Percentiles rank a stretch among this genome's conserved stretches.
phyloP scores from a whole-genome alignment of 2,329 filamentous ascomycete species.

The Akanthomyces muscarius region DNA sequence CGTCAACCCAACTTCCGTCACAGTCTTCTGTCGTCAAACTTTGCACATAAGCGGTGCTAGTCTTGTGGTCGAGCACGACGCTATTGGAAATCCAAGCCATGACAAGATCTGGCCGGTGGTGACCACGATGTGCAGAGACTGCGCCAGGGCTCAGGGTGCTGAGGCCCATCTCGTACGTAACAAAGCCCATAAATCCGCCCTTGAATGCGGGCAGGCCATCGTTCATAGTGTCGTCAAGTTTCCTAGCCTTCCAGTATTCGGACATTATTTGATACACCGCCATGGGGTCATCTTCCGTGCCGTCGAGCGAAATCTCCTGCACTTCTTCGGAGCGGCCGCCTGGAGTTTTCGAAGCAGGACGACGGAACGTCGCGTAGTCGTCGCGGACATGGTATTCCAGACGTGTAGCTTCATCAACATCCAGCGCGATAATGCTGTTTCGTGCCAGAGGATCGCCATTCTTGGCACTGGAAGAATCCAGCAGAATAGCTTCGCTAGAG shows the following conservation, averaged over 20 bases:
- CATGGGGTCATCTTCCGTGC: slow-evolving; percentile 28
- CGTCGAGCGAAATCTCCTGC: slow-evolving; percentile 26
- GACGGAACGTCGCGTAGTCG: slow-evolving; percentile 31
- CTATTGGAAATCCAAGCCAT: slow-evolving; percentile 74
- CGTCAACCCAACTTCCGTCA: slow-evolving; percentile 31
- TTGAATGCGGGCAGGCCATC: slow-evolving; percentile 55
- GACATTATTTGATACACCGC: slow-evolving; percentile 50
- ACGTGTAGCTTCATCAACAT: slow-evolving; percentile 52
- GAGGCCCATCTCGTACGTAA: slow-evolving; percentile 80
- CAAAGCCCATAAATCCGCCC: slow-evolving; percentile 79
- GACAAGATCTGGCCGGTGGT: slow-evolving; percentile 63
- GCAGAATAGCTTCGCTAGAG: slow-evolving; percentile 47
- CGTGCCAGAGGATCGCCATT: slow-evolving; percentile 42
- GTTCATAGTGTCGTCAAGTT: slow-evolving; percentile 18
- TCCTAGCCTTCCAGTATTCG: slow-evolving; percentile 37
- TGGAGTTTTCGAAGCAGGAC: slow-evolving; percentile 18
- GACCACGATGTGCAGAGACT: slow-evolving; percentile 27
- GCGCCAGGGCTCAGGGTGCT: slow-evolving; percentile 30
- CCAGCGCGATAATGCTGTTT: slow-evolving; percentile 70
- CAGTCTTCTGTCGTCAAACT: slow-evolving; percentile 26
- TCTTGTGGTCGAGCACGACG: slow-evolving; percentile 70
- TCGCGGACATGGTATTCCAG: slow-evolving; percentile 55
- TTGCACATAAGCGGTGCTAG: slow-evolving; percentile 62
- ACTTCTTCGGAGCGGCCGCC: slow-evolving; percentile 23
- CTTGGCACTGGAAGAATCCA: slow-evolving; percentile 56